Conservation (phyloP, 1,139 yeast species). For the Ogataea hybrid region DNA sequence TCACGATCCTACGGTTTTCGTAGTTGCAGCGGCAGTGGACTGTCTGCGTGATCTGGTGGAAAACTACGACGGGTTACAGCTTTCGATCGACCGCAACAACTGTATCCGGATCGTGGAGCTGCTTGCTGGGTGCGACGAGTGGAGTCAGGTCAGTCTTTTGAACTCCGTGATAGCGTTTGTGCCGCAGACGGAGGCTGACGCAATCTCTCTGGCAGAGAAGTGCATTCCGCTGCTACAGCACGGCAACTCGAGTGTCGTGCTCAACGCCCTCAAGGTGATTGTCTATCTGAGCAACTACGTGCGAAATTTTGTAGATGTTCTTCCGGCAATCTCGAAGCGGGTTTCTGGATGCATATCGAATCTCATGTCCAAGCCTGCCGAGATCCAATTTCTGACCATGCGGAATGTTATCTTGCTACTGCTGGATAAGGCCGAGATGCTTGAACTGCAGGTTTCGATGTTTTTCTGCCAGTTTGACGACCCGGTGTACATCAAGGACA, state of each 20-base stretch:
- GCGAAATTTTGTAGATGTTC: conserved; percentile 39
- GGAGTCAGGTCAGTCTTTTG: conserved; percentile 76
- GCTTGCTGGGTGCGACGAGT: conserved; percentile 64
- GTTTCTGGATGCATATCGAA: conserved; percentile 73
- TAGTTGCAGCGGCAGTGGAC: conserved; percentile 73
- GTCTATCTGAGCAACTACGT: conserved; percentile 74
- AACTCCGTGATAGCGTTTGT: conserved; percentile 67
- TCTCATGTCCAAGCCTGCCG: conserved; percentile 74
- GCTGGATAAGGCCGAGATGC: conserved; percentile 61
- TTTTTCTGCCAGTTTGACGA: conserved; percentile 84
- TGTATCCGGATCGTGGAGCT: conserved; percentile 50
- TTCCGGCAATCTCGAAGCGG: conserved; percentile 56
- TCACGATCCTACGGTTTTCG: conserved; percentile 55
- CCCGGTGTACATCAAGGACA: conserved; percentile 84
- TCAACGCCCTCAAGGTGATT: conserved; percentile 72
- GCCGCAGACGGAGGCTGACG: conserved; percentile 67
- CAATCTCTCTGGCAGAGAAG: conserved; percentile 64
- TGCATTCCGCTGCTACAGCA: conserved; percentile 75
- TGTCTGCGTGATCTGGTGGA: conserved; percentile 69
- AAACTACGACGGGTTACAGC: conserved; percentile 43
- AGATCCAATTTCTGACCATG: conserved; percentile 77
- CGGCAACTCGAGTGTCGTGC: conserved; percentile 77
- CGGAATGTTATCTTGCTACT: conserved; percentile 77
- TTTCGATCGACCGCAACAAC: conserved; percentile 57
- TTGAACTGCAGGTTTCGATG: conserved; percentile 66